Evolutionary conservation across 2,329 filamentous ascomycete species (phyloP).

Genomic region (Beauveria bassiana): DNA sequence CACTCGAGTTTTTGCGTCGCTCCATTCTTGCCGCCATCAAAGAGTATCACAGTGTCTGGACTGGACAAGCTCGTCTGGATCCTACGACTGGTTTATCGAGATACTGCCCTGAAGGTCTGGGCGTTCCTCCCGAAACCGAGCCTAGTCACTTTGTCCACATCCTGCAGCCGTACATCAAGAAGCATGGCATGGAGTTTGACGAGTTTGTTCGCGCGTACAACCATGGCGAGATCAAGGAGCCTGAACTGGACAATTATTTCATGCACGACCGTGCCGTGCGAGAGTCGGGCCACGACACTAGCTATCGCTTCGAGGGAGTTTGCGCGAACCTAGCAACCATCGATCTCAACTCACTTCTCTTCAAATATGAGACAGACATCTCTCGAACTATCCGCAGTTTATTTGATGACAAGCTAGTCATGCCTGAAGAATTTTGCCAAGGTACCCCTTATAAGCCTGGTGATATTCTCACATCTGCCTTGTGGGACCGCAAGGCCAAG

Average conservation of each 20-base stretch:
- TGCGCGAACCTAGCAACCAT: slow-evolving; percentile 87
- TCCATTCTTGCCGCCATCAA: slow-evolving; percentile 90
- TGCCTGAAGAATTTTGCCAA: slow-evolving; percentile 75
- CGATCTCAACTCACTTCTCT: slow-evolving; percentile 88
- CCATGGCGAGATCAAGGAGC: slow-evolving; percentile 64
- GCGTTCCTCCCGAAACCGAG: slow-evolving; percentile 88
- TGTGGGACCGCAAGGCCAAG: slow-evolving; percentile 85
- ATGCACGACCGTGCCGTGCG: slow-evolving; percentile 91
- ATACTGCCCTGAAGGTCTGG: slow-evolving; percentile 75
- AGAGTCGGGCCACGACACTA: slow-evolving; percentile 94
- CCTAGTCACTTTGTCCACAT: slow-evolving; percentile 80
- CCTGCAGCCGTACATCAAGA: slow-evolving; percentile 72
- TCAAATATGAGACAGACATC: slow-evolving; percentile 96
- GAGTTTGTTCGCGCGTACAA: slow-evolving; percentile 91
- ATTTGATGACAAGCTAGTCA: slow-evolving; percentile 74
- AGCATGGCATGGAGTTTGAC: slow-evolving; percentile 72
- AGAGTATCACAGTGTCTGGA: slow-evolving; percentile 90
- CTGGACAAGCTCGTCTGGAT: slow-evolving; percentile 68
- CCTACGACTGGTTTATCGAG: slow-evolving; percentile 70
- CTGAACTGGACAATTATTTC: slow-evolving; percentile 91
- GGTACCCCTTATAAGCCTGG: slow-evolving; percentile 54
- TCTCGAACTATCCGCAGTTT: slow-evolving; percentile 74
- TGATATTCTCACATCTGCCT: slow-evolving; percentile 71
- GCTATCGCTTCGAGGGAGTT: slow-evolving; percentile 82
- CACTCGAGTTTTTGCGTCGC: slow-evolving; percentile 70